Base-by-base conservation (phyloP, 768 basidiomycete genomes). In the Trametes sanguinea region DNA sequence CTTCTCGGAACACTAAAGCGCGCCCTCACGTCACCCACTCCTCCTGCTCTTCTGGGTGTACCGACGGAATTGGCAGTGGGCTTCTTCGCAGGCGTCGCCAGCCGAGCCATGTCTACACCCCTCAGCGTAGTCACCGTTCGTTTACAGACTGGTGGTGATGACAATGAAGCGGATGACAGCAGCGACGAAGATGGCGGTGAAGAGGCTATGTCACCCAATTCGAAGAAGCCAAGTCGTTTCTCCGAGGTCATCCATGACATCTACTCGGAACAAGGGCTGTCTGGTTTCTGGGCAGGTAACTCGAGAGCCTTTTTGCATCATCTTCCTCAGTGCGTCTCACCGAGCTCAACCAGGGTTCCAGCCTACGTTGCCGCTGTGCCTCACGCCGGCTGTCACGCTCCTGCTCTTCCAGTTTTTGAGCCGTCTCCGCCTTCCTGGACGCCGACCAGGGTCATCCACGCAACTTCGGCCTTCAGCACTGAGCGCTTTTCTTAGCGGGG, bases 361-460 rank as follows among this genome's bases (percentile, higher is more conserved):
- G 51, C 80, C 80, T 4, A 79, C 81, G 1, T 70, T 80, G 10
- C 66, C 85, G 1, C 70, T 85, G 17, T 81, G 80, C 6, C 72
- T 85, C 29, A 86, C 84, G 60, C 86, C 86, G 0, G 82, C 85
- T 0, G 76, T 87, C 43, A 86, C 85, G 0, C 76, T 85, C 42
- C 80, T 81, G 27, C 74, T 83, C 56, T 81, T 84, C 69, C 83
- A 85, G 57, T 65, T 82, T 11, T 81, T 80, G 64, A 76, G 82
- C 51, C 76, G 80, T 13, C 52, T 80, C 1, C 62, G 37, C 17
- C 11, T 56, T 17, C 48, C 48, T 13, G 11, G 30, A 14, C 65
- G 65, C 78, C 44, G 67, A 75, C 9, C 63, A 76, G 22, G 69
- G 51, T 64, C 67, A 37, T 64, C 57, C 45, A 40, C 61, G 9